Percentiles rank a stretch among this genome's conserved stretches.
Evolutionary conservation across 345 rosid genomes (phyloP).

Genomic region (Bretschneidera sinensis): DNA sequence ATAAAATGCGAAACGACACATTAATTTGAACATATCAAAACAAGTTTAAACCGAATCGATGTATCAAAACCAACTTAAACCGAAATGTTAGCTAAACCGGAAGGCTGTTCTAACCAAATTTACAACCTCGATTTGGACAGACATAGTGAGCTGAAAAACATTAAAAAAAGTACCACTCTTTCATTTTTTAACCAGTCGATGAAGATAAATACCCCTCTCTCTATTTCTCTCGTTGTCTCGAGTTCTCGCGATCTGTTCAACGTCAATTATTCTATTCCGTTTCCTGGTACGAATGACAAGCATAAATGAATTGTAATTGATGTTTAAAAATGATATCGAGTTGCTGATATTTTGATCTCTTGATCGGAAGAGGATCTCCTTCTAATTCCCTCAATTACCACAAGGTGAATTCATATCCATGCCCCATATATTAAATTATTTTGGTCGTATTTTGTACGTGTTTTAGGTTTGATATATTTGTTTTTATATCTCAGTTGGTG

Average conservation of each 20-base stretch:
- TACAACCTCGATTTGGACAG: no score
- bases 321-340: not conserved
- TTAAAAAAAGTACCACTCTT: not conserved
- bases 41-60: no score
- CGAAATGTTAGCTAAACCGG: no score
- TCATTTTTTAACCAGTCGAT: constrained; percentile 4
- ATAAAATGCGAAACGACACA: no score
- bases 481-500: constrained; percentile 1
- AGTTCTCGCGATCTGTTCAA: not conserved
- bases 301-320: no score
- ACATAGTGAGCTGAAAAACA: no score
- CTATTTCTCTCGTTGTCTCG: not conserved
- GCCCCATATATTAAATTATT: not conserved
- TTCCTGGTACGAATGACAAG: no score
- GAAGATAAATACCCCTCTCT: not conserved
- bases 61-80: no score
- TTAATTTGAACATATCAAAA: no score
- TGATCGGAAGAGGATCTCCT: constrained; percentile 17
- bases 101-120: no score
- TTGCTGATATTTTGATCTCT: constrained; percentile 12
- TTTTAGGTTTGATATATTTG: not conserved
- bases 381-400: constrained; percentile 2
- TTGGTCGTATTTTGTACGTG: not conserved
- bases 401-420: constrained; percentile 19
- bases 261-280: not conserved